Conservation (phyloP, 768 basidiomycete species). For the Termitomyces sp. region DNA sequence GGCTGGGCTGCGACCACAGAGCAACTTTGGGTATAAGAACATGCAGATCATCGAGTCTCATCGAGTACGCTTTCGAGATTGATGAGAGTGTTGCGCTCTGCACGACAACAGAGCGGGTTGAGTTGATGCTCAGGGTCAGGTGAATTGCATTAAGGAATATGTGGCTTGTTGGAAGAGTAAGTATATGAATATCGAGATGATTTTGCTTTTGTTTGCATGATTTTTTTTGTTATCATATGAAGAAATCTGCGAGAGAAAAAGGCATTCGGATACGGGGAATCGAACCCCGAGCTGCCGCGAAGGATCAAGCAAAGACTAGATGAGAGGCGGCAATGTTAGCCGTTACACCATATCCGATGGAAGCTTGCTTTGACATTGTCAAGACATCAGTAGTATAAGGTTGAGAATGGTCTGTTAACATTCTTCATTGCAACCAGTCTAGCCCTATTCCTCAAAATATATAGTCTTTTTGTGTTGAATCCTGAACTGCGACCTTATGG, state of each 20-base stretch:
- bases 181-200: not conserved
- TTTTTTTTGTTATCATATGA: too few species aligned
- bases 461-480: too few species aligned
- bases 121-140: constrained; percentile 23
- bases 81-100: constrained; percentile 23
- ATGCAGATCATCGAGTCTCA: not conserved
- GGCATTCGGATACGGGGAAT: constrained; percentile 39
- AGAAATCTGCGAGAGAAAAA: not conserved
- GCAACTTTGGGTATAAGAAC: constrained; percentile 23
- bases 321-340: constrained; percentile 66
- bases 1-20: constrained; percentile 21
- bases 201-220: too few species aligned
- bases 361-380: too few species aligned
- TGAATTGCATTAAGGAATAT: constrained; percentile 25
- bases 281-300: constrained; percentile 52
- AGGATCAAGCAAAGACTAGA: constrained; percentile 1
- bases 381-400: too few species aligned
- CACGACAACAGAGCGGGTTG: constrained; percentile 18
- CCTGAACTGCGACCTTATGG: too few species aligned
- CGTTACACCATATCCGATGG: constrained; percentile 50
- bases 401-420: too few species aligned
- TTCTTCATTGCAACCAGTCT: too few species aligned
- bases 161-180: constrained; percentile 25
- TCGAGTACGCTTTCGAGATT: constrained; percentile 26
- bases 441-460: too few species aligned